Evolutionary conservation across 257 asterid species (phyloP).

Genomic region (Marsdenia floribunda): DNA sequence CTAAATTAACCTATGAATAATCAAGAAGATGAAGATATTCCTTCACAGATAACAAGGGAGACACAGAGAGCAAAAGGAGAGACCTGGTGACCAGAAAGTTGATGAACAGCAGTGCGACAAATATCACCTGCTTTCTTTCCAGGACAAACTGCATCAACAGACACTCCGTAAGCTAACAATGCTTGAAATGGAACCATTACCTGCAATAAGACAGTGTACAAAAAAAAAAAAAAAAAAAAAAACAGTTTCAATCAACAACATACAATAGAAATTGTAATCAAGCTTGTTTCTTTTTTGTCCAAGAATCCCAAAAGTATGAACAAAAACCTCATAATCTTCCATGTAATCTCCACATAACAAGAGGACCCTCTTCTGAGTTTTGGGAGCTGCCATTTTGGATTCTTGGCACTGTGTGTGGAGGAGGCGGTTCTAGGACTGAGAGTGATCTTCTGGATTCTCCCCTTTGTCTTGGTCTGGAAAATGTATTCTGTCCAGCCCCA

Average conservation of each 20-base stretch:
- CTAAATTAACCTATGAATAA: neutral
- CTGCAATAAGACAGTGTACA: slow-evolving; percentile 27
- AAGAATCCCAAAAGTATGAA: slow-evolving; percentile 9
- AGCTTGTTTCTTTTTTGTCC: neutral
- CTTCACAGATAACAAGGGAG: neutral
- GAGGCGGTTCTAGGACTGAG: slow-evolving; percentile 24
- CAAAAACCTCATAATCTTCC: slow-evolving; percentile 78
- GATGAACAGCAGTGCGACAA: slow-evolving; percentile 83
- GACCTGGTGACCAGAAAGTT: slow-evolving; percentile 69
- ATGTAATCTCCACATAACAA: slow-evolving; percentile 80
- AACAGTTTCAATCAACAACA: neutral
- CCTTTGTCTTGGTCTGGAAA: neutral
- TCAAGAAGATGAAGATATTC: neutral
- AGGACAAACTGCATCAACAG: slow-evolving; percentile 93
- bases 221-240: too few relatives aligned
- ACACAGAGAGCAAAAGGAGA: neutral
- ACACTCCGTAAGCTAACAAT: slow-evolving; percentile 71
- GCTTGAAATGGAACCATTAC: slow-evolving; percentile 98
- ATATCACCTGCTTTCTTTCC: slow-evolving; percentile 87
- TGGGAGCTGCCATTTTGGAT: slow-evolving; percentile 10
- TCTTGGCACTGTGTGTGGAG: slow-evolving; percentile 17
- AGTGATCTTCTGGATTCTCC: slow-evolving; percentile 5
- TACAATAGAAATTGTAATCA: neutral
- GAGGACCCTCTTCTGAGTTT: slow-evolving; percentile 66
- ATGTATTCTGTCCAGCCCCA: too few relatives aligned